Base-by-base conservation (phyloP, 257 asterid species). In the Anisodus tanguticus region DNA sequence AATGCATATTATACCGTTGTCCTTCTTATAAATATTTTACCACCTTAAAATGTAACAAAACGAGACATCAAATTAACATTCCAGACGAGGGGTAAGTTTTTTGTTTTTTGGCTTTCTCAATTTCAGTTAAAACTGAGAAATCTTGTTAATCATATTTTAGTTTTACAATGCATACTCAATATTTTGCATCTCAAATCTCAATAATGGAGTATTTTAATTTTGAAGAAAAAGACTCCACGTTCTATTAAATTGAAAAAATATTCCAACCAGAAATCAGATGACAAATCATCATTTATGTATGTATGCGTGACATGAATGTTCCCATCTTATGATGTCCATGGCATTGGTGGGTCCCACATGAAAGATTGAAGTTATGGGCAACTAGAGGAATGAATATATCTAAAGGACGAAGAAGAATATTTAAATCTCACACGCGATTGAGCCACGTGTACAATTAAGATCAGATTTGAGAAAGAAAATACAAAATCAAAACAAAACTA, bases 391-490 rank as follows among this genome's bases (percentile, higher is more conserved):
- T 22, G 31, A 3, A 22, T 17, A 45, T 8, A 62, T 59, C 83
- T 22, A 31, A 53, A 64, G 85, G 81, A 63, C 84, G 10, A 26
- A 11, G 12, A 66, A 13, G 83, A 45, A 79, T 89, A 92, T 92
- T 63, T 86, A 90, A 70, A 88, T 87, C 92, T 45, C 37, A 67
- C 87, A 63, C 22, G 31, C 17, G 67, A 83, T 85, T 86, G 86
- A 13, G 92, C 95, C 95, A 92, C 95, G 92, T 88, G 45, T 63
- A 16, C 17, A 39, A 81, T 79, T 51, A 3, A 54, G 9, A 51
- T 47, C 39, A 68, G 12, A 9, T 12, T 49, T 3, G 35, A 9
- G 0, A 22, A 11, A 11, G 8, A 10, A 60, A 64, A 9, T 26
- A 60, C 67, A 9, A 26, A n/a, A 72, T 72, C 26, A 22, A 22